phyloP scores from a whole-genome alignment of 2,329 filamentous ascomycete genomes.

The Ceratocystiopsis minuta region DNA sequence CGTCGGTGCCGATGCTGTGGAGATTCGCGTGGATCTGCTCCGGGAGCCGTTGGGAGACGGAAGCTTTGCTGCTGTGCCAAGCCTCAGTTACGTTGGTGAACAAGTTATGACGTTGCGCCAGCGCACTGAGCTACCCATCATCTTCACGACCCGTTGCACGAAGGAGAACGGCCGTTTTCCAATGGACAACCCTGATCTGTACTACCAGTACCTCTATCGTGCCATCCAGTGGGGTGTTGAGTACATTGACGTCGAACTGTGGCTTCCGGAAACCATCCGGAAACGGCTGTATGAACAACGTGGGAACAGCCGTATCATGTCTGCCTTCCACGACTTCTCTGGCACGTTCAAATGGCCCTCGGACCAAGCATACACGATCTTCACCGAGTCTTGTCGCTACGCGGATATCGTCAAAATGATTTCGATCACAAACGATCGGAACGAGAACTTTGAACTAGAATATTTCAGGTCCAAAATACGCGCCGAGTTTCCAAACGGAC shows the following conservation, averaged over 20 bases:
- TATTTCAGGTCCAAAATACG: constrained; percentile 69
- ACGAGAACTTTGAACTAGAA: constrained; percentile 80
- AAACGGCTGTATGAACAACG: constrained; percentile 47
- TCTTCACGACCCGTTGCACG: constrained; percentile 70
- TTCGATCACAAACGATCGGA: constrained; percentile 59
- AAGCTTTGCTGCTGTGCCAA: constrained; percentile 47
- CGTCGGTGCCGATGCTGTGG: constrained; percentile 70
- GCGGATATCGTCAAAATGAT: constrained; percentile 88
- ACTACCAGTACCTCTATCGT: constrained; percentile 62
- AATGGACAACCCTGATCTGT: constrained; percentile 59
- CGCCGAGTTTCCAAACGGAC: constrained; percentile 46
- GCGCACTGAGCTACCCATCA: constrained; percentile 73
- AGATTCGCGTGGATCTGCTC: constrained; percentile 67
- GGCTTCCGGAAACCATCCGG: constrained; percentile 64
- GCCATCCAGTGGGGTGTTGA: constrained; percentile 82
- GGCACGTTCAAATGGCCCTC: constrained; percentile 73
- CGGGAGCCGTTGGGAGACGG: constrained; percentile 51
- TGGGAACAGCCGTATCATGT: constrained; percentile 71
- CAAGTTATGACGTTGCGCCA: constrained; percentile 73
- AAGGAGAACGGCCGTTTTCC: constrained; percentile 71
- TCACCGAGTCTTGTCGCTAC: constrained; percentile 52
- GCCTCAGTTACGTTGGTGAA: constrained; percentile 67
- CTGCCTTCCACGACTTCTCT: constrained; percentile 81
- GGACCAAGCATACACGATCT: constrained; percentile 50
- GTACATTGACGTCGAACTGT: constrained; percentile 78